phyloP scores from a whole-genome alignment of 345 rosid genomes.

The Physaria fendleri region DNA sequence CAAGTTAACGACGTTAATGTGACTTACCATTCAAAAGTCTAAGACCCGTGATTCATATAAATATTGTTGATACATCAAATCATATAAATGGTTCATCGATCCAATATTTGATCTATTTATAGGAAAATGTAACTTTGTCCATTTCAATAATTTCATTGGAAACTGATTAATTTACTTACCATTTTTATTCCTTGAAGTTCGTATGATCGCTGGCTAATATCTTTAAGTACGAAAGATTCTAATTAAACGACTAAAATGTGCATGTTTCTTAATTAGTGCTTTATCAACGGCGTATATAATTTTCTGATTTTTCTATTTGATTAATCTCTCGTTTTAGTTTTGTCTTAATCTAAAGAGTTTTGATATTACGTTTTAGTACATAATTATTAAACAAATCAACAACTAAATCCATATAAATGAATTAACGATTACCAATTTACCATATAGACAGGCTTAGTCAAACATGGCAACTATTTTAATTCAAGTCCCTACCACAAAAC shows the following conservation, averaged over 20 bases:
- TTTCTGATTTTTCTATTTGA: neutral
- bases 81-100: constrained; percentile 15
- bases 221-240: neutral
- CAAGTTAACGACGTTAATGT: constrained; percentile 3
- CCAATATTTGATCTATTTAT: constrained; percentile 13
- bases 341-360: constrained; percentile 4
- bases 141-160: neutral
- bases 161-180: neutral
- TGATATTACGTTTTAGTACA: neutral
- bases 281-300: constrained; percentile 2
- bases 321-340: neutral
- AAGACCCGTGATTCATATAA: constrained; percentile 21
- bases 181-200: neutral
- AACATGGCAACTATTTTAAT: no score
- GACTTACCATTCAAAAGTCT: constrained; percentile 14
- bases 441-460: neutral
- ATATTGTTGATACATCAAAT: constrained; percentile 29
- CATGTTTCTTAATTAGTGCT: constrained; percentile 2
- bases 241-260: neutral
- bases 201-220: constrained; percentile 1
- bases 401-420: neutral
- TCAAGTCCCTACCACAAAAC: no score
- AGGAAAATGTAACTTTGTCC: constrained; percentile 21
- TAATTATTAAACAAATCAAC: neutral
- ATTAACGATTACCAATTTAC: constrained; percentile 10